These are phyloP conservation scores for Galerina marginata DNA, from an alignment of 768 basidiomycete species.

Conservation along the genomic window DNA sequence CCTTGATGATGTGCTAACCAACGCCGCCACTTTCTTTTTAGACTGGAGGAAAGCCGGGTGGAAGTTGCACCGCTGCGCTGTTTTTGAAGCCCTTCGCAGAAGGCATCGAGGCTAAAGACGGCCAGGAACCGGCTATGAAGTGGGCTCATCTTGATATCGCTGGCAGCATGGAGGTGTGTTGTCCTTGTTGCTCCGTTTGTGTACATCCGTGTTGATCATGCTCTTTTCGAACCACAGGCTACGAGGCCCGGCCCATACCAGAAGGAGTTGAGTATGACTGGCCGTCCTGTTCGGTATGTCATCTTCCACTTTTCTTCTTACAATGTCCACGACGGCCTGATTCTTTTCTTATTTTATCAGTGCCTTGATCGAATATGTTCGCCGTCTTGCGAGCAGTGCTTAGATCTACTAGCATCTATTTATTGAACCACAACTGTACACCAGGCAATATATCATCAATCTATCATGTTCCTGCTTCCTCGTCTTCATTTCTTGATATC, in stretches of 20 bases:
- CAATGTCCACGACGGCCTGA: background rate
- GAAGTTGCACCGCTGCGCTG: slow-evolving; percentile 81
- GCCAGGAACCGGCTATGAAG: slow-evolving; percentile 57
- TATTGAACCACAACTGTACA: no score
- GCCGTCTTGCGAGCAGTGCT: slow-evolving; percentile 34
- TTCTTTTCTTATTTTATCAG: slow-evolving; percentile 23
- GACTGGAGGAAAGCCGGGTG: slow-evolving; percentile 76
- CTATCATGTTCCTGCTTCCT: no score
- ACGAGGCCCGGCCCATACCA: slow-evolving; percentile 64
- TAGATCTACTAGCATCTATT: no score
- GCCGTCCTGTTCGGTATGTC: slow-evolving; percentile 75
- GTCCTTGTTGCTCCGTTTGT: background rate
- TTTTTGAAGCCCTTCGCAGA: slow-evolving; percentile 87
- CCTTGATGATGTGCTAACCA: background rate
- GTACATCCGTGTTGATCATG: background rate
- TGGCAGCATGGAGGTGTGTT: slow-evolving; percentile 73
- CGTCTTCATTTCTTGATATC: no score
- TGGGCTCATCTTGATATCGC: slow-evolving; percentile 94
- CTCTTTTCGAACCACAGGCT: slow-evolving; percentile 36
- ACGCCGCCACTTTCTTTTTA: slow-evolving; percentile 29
- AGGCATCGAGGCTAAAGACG: slow-evolving; percentile 69
- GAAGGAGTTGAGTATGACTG: slow-evolving; percentile 74
- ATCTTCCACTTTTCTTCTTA: background rate
- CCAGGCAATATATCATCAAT: no score
- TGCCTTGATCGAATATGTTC: slow-evolving; percentile 47